Evolutionary conservation across 805 yeast genomes (phyloP).

Genomic region (Candida awuae): DNA sequence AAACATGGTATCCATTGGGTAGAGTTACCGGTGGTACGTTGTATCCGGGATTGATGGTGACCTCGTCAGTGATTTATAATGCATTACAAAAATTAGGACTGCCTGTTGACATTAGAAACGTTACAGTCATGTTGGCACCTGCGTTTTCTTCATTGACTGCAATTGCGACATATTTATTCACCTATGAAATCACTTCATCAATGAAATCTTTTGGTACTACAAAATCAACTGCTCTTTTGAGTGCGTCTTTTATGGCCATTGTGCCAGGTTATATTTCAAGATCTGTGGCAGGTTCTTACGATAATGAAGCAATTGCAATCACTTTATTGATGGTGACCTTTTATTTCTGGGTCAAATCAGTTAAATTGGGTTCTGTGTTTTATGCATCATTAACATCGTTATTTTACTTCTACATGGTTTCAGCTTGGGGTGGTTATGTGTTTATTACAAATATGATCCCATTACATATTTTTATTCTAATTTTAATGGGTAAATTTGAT

Average conservation of each 20-base stretch:
- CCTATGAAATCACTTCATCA: conserved; percentile 82
- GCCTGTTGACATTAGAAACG: conserved; percentile 90
- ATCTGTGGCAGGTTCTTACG: conserved; percentile 98
- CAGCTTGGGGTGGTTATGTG: conserved; percentile 99
- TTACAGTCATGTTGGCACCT: conserved; percentile 94
- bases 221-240: conserved; percentile 73
- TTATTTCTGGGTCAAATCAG: conserved; percentile 90
- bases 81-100: conserved; percentile 54
- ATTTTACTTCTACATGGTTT: conserved; percentile 95
- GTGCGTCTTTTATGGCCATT: conserved; percentile 93
- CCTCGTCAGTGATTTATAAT: conserved; percentile 86
- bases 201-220: conserved; percentile 18
- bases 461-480: conserved; percentile 80
- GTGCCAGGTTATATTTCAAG: conserved; percentile 98
- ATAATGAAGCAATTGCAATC: conserved; percentile 98
- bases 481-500: conserved; percentile 90
- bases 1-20: conserved; percentile 99
- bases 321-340: conserved; percentile 92
- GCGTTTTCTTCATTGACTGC: conserved; percentile 93
- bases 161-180: conserved; percentile 75
- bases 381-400: conserved; percentile 79
- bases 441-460: conserved; percentile 97
- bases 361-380: conserved; percentile 82
- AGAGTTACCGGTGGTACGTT: conserved; percentile 98
- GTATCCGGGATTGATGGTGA: conserved; percentile 97